Percentiles rank a stretch among this genome's conserved stretches.
phyloP scores from a whole-genome alignment of 2,329 filamentous ascomycete genomes.

The Claviceps monticola region DNA sequence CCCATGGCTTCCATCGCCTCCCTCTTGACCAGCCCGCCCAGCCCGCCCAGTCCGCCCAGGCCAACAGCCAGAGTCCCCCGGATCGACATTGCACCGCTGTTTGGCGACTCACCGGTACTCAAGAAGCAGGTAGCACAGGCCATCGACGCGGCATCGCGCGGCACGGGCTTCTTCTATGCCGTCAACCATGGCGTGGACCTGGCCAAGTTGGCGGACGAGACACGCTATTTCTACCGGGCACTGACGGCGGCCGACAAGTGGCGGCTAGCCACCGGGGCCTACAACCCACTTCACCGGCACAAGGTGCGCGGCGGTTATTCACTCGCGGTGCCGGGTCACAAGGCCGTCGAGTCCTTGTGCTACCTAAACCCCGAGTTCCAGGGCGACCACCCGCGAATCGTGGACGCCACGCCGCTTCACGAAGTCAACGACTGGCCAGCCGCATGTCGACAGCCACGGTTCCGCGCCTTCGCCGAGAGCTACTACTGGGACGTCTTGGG shows the following conservation, averaged over 20 bases:
- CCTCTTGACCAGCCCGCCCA: neutral
- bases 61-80: slow-evolving; percentile 1
- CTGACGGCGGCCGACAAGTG: slow-evolving; percentile 6
- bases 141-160: slow-evolving; percentile 6
- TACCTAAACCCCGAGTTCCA: neutral
- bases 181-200: slow-evolving; percentile 7
- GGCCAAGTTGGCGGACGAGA: slow-evolving; percentile 4
- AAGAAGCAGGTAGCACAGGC: slow-evolving; percentile 4
- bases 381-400: slow-evolving; percentile 4
- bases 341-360: slow-evolving; percentile 1
- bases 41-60: neutral
- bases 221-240: slow-evolving; percentile 3
- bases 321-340: neutral
- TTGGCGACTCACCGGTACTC: slow-evolving; percentile 1
- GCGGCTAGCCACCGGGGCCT: slow-evolving; percentile 6
- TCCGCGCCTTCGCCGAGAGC: slow-evolving; percentile 6
- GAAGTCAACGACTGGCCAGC: slow-evolving; percentile 7
- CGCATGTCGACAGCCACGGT: slow-evolving; percentile 5
- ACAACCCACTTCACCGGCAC: slow-evolving; percentile 4
- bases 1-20: too few relatives aligned
- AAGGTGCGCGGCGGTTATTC: slow-evolving; percentile 6
- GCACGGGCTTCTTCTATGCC: slow-evolving; percentile 7
- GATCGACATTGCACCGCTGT: slow-evolving; percentile 6
- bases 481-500: slow-evolving; percentile 7
- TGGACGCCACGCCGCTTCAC: slow-evolving; percentile 5